Evolutionary conservation across 2,329 filamentous ascomycete species (phyloP).

Genomic region (Colletotrichum spinosum): DNA sequence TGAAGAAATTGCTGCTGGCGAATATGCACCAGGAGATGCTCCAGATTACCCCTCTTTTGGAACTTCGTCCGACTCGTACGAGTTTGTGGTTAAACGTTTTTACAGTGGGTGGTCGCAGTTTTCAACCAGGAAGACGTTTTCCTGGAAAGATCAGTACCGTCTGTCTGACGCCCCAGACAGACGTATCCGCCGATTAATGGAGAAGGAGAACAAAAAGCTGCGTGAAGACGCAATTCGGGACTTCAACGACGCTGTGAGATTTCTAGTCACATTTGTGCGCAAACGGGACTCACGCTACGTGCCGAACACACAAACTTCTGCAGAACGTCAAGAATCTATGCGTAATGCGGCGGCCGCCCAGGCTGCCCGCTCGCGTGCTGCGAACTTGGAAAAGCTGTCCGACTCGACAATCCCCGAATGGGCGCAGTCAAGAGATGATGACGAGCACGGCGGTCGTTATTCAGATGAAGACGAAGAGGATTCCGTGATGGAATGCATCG

Average conservation of each 20-base stretch:
- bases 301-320: slow-evolving; percentile 80
- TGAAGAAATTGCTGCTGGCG: slow-evolving; percentile 82
- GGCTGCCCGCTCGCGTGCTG: slow-evolving; percentile 83
- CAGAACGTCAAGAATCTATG: slow-evolving; percentile 81
- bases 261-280: slow-evolving; percentile 86
- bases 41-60: slow-evolving; percentile 87
- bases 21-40: slow-evolving; percentile 71
- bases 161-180: slow-evolving; percentile 90
- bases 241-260: slow-evolving; percentile 92
- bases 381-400: slow-evolving; percentile 79
- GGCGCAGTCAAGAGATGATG: slow-evolving; percentile 71
- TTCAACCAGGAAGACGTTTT: slow-evolving; percentile 84
- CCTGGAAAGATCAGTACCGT: slow-evolving; percentile 89
- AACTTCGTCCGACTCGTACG: slow-evolving; percentile 77
- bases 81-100: slow-evolving; percentile 82
- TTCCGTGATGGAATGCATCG: slow-evolving; percentile 70
- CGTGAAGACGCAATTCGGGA: slow-evolving; percentile 86
- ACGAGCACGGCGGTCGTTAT: slow-evolving; percentile 63
- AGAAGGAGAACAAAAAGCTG: slow-evolving; percentile 91
- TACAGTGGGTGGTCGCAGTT: slow-evolving; percentile 87
- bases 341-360: slow-evolving; percentile 86
- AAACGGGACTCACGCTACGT: slow-evolving; percentile 92
- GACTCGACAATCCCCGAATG: slow-evolving; percentile 78
- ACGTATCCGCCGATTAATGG: slow-evolving; percentile 84
- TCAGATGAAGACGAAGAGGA: slow-evolving; percentile 66